Evolutionary conservation across 1,139 yeast genomes (phyloP).

Genomic region (Neolecta irregularis): DNA sequence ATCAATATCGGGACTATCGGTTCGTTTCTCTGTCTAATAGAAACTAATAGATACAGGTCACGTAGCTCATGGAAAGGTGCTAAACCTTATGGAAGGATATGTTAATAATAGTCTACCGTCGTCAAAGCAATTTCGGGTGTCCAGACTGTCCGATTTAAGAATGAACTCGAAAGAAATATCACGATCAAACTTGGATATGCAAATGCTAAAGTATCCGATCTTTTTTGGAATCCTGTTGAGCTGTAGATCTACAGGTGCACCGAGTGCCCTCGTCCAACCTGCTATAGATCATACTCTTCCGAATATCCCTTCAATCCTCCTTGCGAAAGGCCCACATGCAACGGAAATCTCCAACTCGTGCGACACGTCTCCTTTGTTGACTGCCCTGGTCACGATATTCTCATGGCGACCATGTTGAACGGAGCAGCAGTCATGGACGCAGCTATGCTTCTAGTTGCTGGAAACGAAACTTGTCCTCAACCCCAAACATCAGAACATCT

Average conservation of each 20-base stretch:
- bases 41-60: constrained; percentile 27
- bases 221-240: not conserved
- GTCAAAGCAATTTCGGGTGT: constrained; percentile 98
- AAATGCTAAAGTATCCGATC: not conserved
- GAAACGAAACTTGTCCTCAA: constrained; percentile 98
- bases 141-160: constrained; percentile 86
- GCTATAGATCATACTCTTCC: constrained; percentile 86
- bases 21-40: not conserved
- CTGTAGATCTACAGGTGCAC: constrained; percentile 71
- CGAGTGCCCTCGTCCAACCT: constrained; percentile 86
- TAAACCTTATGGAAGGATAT: not conserved
- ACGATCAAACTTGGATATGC: constrained; percentile 70
- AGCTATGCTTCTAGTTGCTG: constrained; percentile 87
- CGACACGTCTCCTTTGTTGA: constrained; percentile 98
- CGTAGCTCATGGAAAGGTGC: constrained; percentile 88
- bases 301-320: constrained; percentile 90
- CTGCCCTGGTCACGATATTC: constrained; percentile 99
- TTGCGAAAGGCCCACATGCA: constrained; percentile 63
- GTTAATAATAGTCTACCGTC: constrained; percentile 46
- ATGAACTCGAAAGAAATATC: constrained; percentile 78
- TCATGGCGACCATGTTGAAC: constrained; percentile 99
- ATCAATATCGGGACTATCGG: constrained; percentile 98
- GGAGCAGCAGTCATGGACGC: constrained; percentile 99
- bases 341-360: constrained; percentile 70
- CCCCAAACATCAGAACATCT: constrained; percentile 98